Base-by-base conservation (phyloP, 768 basidiomycete genomes). In the Russula emetica region DNA sequence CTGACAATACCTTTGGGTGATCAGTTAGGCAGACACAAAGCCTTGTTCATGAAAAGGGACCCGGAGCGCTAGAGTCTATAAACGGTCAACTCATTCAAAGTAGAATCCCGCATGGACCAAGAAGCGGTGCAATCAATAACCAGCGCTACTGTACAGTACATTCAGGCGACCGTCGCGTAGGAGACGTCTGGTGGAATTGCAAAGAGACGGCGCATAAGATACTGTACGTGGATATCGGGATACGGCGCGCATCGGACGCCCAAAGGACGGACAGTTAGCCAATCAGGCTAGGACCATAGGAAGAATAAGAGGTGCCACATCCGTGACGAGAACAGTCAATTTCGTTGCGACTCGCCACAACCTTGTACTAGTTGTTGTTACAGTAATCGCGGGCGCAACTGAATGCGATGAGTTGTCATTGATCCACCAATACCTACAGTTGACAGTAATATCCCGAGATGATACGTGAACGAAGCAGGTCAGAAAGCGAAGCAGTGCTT, bases 171-270 rank as follows among this genome's bases (percentile, higher is more conserved):
- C n/a, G n/a, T n/a, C n/a, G n/a, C 36, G 2, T 7, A 11, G 24
- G 20, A 18, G 30, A 22, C 38, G 2, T 5, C 36, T 14, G 10
- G 20, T 34, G 58, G 51, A 8, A 8, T 10, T 26, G 14, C 40
- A 14, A 14, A 30, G 24, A 20, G 24, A n/a, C 26, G 28, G 34
- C 22, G 28, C 55, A 42, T 42, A 18, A 13, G 20, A 45, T n/a
- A n/a, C n/a, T n/a, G n/a, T 20, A 24, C 32, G 55, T 24, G 28
- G 22, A 34, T 40, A 60, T 13, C 16, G 26, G 24, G 28, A 13
- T 51, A 11, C 16, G 20, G 26, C 5, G 38, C 18, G 11, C 58
- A 60, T 42, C 58, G 58, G 20, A 26, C 58, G 49, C 50, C 58
- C 49, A 22, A 30, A 28, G 10, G 58, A 38, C 49, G 36, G 5